Evolutionary conservation across 176 grass and related monocot species (phyloP).

Genomic region (Alopecurus myosuroides): DNA sequence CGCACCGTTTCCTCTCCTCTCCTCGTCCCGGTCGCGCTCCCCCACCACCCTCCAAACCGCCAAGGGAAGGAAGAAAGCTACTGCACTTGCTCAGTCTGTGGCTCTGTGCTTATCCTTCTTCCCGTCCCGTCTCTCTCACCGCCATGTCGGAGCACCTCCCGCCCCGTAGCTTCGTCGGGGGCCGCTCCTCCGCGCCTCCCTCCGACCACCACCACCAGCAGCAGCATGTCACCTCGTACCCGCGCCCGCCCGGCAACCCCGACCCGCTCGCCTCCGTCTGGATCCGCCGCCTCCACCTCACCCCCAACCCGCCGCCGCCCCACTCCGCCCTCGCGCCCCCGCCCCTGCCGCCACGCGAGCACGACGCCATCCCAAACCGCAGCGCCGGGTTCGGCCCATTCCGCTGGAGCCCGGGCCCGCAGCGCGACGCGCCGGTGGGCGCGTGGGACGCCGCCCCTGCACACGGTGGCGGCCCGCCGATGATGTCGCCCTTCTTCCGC

Average conservation of each 20-base stretch:
- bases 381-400: slow-evolving; percentile 21
- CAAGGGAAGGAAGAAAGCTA: neutral
- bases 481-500: slow-evolving; percentile 48
- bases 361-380: slow-evolving; percentile 25
- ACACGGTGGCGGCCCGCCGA: neutral
- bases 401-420: slow-evolving; percentile 5
- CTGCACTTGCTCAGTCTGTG: neutral
- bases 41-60: neutral
- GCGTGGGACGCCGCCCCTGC: neutral
- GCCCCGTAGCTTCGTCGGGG: slow-evolving; percentile 25
- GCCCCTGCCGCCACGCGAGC: neutral
- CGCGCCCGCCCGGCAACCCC: neutral
- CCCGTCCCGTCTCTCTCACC: neutral
- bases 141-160: slow-evolving; percentile 39
- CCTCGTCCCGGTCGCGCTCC: neutral
- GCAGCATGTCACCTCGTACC: neutral
- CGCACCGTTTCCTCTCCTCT: neutral
- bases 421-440: neutral
- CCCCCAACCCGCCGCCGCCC: neutral
- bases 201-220: slow-evolving; percentile 3
- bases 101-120: neutral
- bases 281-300: slow-evolving; percentile 56
- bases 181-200: slow-evolving; percentile 5
- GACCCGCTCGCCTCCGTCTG: slow-evolving; percentile 50
- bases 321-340: neutral